Percentiles rank a stretch among this genome's conserved stretches.
Evolutionary conservation across 495 filamentous ascomycete species (phyloP).

Genomic region (Jackrogersella multiformis): DNA sequence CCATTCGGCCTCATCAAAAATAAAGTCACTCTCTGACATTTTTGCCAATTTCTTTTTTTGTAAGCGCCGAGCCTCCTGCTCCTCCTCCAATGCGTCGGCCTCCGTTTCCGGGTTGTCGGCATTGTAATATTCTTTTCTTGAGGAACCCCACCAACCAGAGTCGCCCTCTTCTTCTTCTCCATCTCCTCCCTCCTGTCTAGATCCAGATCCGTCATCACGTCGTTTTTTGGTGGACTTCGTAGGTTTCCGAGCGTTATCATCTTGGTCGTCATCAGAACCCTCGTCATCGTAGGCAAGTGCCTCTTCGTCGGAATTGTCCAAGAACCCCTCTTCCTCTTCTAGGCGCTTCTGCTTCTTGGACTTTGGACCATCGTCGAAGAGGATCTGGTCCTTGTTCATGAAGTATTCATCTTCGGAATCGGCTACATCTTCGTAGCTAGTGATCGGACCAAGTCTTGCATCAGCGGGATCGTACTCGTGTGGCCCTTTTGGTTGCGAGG

Average conservation of each 20-base stretch:
- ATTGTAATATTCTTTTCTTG: constrained; percentile 91
- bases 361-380: constrained; percentile 81
- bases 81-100: constrained; percentile 90
- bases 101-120: constrained; percentile 91
- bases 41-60: constrained; percentile 88
- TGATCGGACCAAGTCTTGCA: constrained; percentile 65
- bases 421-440: constrained; percentile 83
- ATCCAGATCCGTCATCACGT: constrained; percentile 52
- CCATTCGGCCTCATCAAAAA: constrained; percentile 92
- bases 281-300: constrained; percentile 72
- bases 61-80: constrained; percentile 83
- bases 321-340: constrained; percentile 66
- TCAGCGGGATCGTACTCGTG: constrained; percentile 62
- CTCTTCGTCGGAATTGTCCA: constrained; percentile 88
- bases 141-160: constrained; percentile 85
- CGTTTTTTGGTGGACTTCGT: constrained; percentile 32
- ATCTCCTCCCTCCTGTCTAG: constrained; percentile 59
- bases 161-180: constrained; percentile 75
- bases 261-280: constrained; percentile 56
- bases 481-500: constrained; percentile 50
- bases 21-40: constrained; percentile 90
- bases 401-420: constrained; percentile 94
- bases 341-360: constrained; percentile 76
- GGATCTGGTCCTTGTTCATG: constrained; percentile 80
- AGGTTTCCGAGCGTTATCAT: constrained; percentile 26